Percentiles rank a stretch among this genome's conserved stretches.
Evolutionary conservation across 352 stramenopile species (phyloP).

Genomic region (Phytophthora tubulina): DNA sequence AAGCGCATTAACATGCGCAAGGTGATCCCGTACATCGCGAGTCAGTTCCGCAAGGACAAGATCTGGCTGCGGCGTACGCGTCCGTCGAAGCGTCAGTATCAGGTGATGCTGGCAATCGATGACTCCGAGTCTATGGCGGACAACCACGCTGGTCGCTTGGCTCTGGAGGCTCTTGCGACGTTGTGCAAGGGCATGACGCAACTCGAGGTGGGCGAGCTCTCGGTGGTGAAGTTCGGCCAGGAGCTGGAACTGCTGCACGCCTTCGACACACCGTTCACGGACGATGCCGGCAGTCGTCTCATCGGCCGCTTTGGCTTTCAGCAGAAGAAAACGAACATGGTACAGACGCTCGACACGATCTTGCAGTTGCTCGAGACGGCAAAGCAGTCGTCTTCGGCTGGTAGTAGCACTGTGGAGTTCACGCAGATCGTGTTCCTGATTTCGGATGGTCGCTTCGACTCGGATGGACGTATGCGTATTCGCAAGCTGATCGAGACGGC

Average conservation of each 20-base stretch:
- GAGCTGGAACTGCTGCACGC: conserved; percentile 97
- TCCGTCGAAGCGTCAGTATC: conserved; percentile 98
- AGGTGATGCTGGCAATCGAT: conserved; percentile 99
- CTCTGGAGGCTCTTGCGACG: conserved; percentile 96
- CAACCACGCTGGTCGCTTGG: conserved; percentile 95
- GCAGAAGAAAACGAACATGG: conserved; percentile 97
- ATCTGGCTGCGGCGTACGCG: conserved; percentile 99
- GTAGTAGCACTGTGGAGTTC: conserved; percentile 78
- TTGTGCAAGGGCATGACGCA: conserved; percentile 98
- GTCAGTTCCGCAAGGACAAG: conserved; percentile 99
- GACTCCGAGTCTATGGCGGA: conserved; percentile 99
- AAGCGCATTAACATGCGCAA: conserved; percentile 99
- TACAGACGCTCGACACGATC: conserved; percentile 94
- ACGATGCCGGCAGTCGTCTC: conserved; percentile 94
- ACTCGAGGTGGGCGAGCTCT: conserved; percentile 97
- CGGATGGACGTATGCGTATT: conserved; percentile 95
- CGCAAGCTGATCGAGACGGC: conserved; percentile 97
- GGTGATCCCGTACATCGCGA: conserved; percentile 99
- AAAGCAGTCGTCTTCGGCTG: conserved; percentile 61
- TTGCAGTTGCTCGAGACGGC: conserved; percentile 91
- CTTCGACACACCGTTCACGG: conserved; percentile 97
- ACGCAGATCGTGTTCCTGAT: conserved; percentile 99
- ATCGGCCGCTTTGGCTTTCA: conserved; percentile 97
- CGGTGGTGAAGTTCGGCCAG: conserved; percentile 96
- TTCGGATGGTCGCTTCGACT: conserved; percentile 98